Conservation (phyloP, 108 stramenopile genomes). For the Conticribra guillardii region DNA sequence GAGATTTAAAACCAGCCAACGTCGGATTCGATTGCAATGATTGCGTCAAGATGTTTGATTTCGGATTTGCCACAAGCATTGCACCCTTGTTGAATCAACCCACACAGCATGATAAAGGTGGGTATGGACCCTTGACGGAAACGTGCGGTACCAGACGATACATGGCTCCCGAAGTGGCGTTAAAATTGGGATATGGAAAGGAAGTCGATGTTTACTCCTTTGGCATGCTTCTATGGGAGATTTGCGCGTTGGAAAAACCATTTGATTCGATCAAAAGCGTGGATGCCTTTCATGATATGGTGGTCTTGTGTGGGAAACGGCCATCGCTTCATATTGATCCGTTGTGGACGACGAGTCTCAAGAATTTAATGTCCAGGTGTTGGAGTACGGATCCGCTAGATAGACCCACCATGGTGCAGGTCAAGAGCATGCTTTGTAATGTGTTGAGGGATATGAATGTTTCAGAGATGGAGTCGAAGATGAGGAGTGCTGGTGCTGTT, state of each 20-base stretch:
- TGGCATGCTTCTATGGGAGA: constrained; percentile 71
- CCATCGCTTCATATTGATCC: constrained; percentile 64
- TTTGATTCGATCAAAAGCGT: constrained; percentile 54
- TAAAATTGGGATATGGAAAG: constrained; percentile 33
- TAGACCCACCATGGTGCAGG: constrained; percentile 55
- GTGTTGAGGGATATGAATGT: constrained; percentile 34
- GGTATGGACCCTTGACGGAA: constrained; percentile 42
- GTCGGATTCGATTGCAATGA: constrained; percentile 69
- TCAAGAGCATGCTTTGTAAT: constrained; percentile 46
- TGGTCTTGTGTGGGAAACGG: constrained; percentile 64
- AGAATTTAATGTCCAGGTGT: constrained; percentile 66
- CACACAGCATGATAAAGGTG: background rate
- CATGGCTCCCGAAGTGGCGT: constrained; percentile 50
- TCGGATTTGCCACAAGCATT: constrained; percentile 62
- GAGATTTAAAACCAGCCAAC: constrained; percentile 81
- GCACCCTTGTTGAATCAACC: constrained; percentile 29
- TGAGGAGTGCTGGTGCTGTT: background rate
- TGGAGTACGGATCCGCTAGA: constrained; percentile 57
- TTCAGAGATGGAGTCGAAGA: constrained; percentile 5
- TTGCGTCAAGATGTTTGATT: constrained; percentile 78
- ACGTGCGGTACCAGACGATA: constrained; percentile 44
- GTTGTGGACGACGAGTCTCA: constrained; percentile 65
- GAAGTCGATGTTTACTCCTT: constrained; percentile 80
- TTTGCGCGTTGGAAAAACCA: constrained; percentile 65
- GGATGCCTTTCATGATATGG: constrained; percentile 36